Conservation (phyloP, 805 yeast genomes). For the Teunomyces gatunensis region DNA sequence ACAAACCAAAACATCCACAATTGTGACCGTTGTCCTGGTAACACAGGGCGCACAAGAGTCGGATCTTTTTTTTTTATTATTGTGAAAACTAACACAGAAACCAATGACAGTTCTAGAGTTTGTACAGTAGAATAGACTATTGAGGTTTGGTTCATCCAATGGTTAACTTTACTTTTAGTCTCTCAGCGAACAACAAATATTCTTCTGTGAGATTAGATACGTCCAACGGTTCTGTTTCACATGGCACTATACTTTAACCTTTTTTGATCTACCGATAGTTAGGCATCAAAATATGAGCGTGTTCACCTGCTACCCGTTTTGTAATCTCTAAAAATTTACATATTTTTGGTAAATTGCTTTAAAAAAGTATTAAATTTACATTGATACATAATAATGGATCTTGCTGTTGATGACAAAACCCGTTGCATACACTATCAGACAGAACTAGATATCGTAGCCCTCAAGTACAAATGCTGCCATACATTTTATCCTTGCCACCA, state of each 20-base stretch:
- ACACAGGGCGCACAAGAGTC: neutral
- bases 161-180: too few species aligned
- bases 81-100: neutral
- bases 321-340: too few species aligned
- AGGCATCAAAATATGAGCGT: too few species aligned
- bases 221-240: neutral
- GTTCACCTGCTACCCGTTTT: too few species aligned
- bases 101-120: neutral
- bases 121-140: neutral
- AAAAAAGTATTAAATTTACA: too few species aligned
- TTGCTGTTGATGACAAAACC: conserved; percentile 17
- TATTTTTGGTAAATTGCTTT: too few species aligned
- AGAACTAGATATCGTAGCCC: conserved; percentile 35
- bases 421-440: conserved; percentile 39
- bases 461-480: conserved; percentile 38
- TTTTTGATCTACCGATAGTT: neutral
- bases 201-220: too few species aligned
- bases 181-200: too few species aligned
- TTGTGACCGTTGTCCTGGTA: neutral
- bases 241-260: neutral
- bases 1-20: conserved; percentile 3
- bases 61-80: too few species aligned
- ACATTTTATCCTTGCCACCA: conserved; percentile 38
- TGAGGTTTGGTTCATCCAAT: too few species aligned
- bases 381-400: neutral